phyloP scores from a whole-genome alignment of 2,329 filamentous ascomycete genomes.

The Tolypocladium amazonense region DNA sequence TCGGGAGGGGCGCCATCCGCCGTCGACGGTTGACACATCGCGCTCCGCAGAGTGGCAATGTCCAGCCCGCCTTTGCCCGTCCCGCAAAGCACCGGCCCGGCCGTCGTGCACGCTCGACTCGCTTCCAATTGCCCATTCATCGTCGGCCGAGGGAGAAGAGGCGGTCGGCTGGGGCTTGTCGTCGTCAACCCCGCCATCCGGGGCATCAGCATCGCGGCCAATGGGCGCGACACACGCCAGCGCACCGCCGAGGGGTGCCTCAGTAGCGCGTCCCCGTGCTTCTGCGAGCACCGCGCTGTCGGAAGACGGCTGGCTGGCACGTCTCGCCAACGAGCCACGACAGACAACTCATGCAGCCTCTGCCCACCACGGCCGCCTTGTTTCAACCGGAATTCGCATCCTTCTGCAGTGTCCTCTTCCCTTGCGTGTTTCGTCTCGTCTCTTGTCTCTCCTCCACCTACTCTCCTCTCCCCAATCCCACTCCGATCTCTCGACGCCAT shows the following conservation, averaged over 20 bases:
- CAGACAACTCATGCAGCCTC: slow-evolving; percentile 1
- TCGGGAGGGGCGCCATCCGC: background rate
- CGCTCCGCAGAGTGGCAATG: too few relatives aligned
- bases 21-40: background rate
- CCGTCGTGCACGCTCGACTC: background rate
- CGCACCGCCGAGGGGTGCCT: background rate
- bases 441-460: background rate
- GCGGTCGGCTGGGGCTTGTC: background rate
- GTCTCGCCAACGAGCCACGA: slow-evolving; percentile 1
- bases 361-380: background rate
- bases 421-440: background rate
- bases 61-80: too few relatives aligned
- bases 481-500: background rate
- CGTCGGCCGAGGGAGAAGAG: background rate
- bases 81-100: too few relatives aligned
- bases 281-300: background rate
- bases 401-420: background rate
- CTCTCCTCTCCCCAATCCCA: background rate
- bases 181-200: background rate
- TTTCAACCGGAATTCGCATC: background rate
- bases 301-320: background rate
- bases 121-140: background rate
- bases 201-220: slow-evolving; percentile 1
- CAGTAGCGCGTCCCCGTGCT: background rate
- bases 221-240: slow-evolving; percentile 7